A percentile compares a stretch with the other conserved stretches of the same genome.
Evolutionary conservation across 768 basidiomycete species (phyloP).

Genomic region (Jaapia argillacea): DNA sequence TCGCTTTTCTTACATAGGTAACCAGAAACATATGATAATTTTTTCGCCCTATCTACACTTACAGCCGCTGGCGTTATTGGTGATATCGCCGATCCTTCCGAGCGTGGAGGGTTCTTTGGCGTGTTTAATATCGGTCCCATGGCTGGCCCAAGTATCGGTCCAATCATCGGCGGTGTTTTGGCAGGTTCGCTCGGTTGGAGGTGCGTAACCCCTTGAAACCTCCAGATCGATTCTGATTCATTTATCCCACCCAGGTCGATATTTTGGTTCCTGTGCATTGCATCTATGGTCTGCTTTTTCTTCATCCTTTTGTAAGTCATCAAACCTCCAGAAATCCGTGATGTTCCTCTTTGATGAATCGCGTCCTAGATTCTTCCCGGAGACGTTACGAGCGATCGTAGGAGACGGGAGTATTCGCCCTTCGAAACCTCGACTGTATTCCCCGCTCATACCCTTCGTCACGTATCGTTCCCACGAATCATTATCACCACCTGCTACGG

Average conservation of each 20-base stretch:
- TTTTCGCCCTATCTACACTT: too few relatives aligned
- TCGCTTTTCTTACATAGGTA: background rate
- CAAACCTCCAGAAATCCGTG: background rate
- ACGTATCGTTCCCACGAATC: too few relatives aligned
- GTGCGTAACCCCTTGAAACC: constrained; percentile 8
- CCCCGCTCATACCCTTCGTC: too few relatives aligned
- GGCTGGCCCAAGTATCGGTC: constrained; percentile 31
- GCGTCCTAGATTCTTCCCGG: constrained; percentile 30
- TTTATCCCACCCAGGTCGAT: constrained; percentile 20
- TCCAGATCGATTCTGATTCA: background rate
- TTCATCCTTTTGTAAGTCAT: constrained; percentile 23
- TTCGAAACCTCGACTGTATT: too few relatives aligned
- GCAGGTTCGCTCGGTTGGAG: constrained; percentile 20
- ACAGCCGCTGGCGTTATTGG: constrained; percentile 67
- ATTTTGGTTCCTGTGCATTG: constrained; percentile 32
- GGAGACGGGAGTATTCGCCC: constrained; percentile 31
- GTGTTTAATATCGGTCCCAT: constrained; percentile 54
- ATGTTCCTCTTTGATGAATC: background rate
- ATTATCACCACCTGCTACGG: too few relatives aligned
- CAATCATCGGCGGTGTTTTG: constrained; percentile 38
- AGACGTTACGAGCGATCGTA: constrained; percentile 35
- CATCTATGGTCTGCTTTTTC: constrained; percentile 21
- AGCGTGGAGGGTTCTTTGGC: constrained; percentile 69
- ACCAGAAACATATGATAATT: background rate
- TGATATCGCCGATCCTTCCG: constrained; percentile 64